Base-by-base conservation (phyloP, 2,329 filamentous ascomycete species). In the Drechslerella dactyloides region DNA sequence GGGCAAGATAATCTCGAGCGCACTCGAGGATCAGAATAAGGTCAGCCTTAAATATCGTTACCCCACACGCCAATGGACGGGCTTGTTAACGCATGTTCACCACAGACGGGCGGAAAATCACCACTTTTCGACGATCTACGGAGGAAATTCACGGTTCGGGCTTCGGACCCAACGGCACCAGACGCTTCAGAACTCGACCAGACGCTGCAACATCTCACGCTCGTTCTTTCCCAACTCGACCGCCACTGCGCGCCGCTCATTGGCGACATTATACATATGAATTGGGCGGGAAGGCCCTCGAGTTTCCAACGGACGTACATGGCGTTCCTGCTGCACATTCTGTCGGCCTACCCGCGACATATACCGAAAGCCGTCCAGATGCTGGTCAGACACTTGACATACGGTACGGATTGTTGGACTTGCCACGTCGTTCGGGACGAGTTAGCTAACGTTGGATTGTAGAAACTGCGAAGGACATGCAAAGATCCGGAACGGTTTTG, bases 311-410 rank as follows among this genome's bases (percentile, higher is more conserved):
- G 85, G 75, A 85, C 86, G 57, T 92, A 90, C 77, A 83, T 85
- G 62, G 84, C 87, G 76, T 89, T 91, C 75, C 80, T 91, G 23
- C 85, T 86, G 17, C 86, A 87, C 40, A 82, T 99, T 51, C 87
- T 92, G 58, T 96, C 90, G 70, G 89, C 92, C 0, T 91, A 97
- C 77, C 89, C 90, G 50, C 87, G 86, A 13, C 96, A 91, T 79
- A 85, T 96, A 35, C 84, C 84, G 21, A 83, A 86, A 19, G 87
- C 96, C 42, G 84, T 97, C 66, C 84, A 86, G 65, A 93, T 91
- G 86, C 84, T 97, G 69, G 88, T 96, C 62, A 85, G 87, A 70
- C 89, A 91, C 78, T 90, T 99, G 77, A 84, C 85, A 66, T 85
- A 83, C 69, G 75, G 82, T 83, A 80, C 75, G 79, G 30, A 27